These are phyloP conservation scores for Cyberlindnera bimundalis DNA, from an alignment of 805 yeast genomes.

Conservation along the genomic window DNA sequence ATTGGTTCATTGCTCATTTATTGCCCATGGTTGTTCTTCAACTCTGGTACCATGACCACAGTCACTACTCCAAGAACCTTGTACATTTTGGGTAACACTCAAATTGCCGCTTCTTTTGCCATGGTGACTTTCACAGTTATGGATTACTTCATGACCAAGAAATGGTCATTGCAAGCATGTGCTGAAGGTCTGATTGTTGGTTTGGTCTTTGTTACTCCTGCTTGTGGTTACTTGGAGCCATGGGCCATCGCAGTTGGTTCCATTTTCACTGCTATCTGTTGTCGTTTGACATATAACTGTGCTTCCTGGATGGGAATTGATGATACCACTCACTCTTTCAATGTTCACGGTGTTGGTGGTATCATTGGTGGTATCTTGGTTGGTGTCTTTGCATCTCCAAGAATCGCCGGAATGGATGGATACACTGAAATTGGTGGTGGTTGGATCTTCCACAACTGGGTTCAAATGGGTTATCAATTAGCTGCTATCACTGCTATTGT, in stretches of 20 bases:
- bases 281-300: conserved; percentile 84
- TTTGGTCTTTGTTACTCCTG: conserved; percentile 96
- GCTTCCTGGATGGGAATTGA: conserved; percentile 77
- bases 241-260: conserved; percentile 91
- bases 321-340: conserved; percentile 89
- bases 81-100: conserved; percentile 88
- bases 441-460: conserved; percentile 89
- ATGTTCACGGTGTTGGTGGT: conserved; percentile 98
- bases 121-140: conserved; percentile 85
- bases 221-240: conserved; percentile 84
- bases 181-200: conserved; percentile 96
- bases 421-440: conserved; percentile 84
- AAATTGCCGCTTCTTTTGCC: conserved; percentile 83
- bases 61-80: conserved; percentile 81
- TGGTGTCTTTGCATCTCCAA: conserved; percentile 80
- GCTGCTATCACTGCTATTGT: conserved; percentile 46
- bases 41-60: conserved; percentile 76
- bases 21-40: conserved; percentile 97
- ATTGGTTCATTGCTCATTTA: conserved; percentile 83
- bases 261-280: conserved; percentile 68
- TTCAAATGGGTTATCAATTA: conserved; percentile 85
- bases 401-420: conserved; percentile 88
- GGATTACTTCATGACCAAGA: conserved; percentile 79
- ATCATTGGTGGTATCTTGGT: conserved; percentile 81
- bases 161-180: conserved; percentile 89